These are phyloP conservation scores for Perilla frutescens DNA, from an alignment of 257 asterid genomes.

Conservation along the genomic window DNA sequence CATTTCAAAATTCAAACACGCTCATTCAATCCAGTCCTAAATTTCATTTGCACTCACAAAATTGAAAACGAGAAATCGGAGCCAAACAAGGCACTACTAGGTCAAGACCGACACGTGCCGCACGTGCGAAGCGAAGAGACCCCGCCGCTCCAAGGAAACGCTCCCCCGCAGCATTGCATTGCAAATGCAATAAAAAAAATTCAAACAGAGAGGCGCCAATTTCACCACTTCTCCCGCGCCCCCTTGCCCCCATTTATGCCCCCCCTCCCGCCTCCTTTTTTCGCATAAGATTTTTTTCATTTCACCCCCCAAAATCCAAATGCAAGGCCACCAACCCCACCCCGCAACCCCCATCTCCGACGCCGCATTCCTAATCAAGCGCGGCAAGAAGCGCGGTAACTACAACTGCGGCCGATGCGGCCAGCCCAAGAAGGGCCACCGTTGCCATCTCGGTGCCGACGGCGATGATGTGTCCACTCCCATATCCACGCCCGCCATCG, in stretches of 20 bases:
- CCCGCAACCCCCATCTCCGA: conserved; percentile 79
- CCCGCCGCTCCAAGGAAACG: conserved; percentile 10
- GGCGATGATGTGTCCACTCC: conserved; percentile 29
- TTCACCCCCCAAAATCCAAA: conserved; percentile 25
- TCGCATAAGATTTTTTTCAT: neutral
- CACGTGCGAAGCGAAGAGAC: conserved; percentile 17
- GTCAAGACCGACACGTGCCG: conserved; percentile 36
- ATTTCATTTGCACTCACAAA: neutral
- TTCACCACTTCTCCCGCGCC: conserved; percentile 63
- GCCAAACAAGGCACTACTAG: conserved; percentile 11
- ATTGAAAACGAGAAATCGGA: neutral
- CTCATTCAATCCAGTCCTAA: neutral
- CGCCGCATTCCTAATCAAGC: conserved; percentile 47
- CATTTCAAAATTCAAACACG: neutral
- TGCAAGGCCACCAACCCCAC: conserved; percentile 75
- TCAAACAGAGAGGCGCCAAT: conserved; percentile 74
- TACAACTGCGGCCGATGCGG: conserved; percentile 97
- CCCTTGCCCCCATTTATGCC: conserved; percentile 49
- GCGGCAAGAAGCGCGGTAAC: conserved; percentile 74
- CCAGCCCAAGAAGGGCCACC: conserved; percentile 83
- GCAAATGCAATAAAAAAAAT: conserved; percentile 10
- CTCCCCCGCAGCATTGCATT: conserved; percentile 34
- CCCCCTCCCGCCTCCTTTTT: conserved; percentile 13
- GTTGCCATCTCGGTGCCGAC: conserved; percentile 42
- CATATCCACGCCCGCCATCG: conserved; percentile 41